Evolutionary conservation across 1,139 yeast species (phyloP).

Genomic region (Geotrichum cucujoidarum): DNA sequence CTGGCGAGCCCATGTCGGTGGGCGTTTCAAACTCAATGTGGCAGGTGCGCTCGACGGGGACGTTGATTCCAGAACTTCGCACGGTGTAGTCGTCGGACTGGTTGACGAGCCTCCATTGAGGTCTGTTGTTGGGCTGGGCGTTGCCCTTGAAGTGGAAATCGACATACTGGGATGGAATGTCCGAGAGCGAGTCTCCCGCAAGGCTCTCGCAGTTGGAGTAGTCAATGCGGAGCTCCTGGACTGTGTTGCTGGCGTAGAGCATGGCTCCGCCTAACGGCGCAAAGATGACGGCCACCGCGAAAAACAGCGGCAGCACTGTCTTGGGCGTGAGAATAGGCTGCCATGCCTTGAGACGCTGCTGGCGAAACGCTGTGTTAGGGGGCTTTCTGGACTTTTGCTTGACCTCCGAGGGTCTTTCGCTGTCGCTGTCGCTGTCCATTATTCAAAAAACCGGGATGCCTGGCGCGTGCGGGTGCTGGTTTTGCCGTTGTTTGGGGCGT

Average conservation of each 20-base stretch:
- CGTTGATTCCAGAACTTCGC: slow-evolving; percentile 21
- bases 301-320: slow-evolving; percentile 76
- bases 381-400: slow-evolving; percentile 38
- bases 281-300: slow-evolving; percentile 72
- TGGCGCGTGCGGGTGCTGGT: neutral
- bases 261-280: slow-evolving; percentile 91
- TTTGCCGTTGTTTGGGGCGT: too few species aligned
- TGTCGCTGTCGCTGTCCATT: slow-evolving; percentile 40
- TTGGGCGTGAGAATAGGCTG: slow-evolving; percentile 86
- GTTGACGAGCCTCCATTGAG: slow-evolving; percentile 63
- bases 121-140: slow-evolving; percentile 34
- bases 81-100: slow-evolving; percentile 36
- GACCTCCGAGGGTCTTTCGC: slow-evolving; percentile 29
- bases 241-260: slow-evolving; percentile 70
- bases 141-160: slow-evolving; percentile 46
- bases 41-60: slow-evolving; percentile 44
- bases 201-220: slow-evolving; percentile 65
- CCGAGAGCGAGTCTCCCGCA: slow-evolving; percentile 54
- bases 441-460: neutral
- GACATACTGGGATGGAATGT: slow-evolving; percentile 58
- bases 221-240: slow-evolving; percentile 76
- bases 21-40: slow-evolving; percentile 76
- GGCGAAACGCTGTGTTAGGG: slow-evolving; percentile 44
- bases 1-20: slow-evolving; percentile 64
- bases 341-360: slow-evolving; percentile 47